Conservation (phyloP, 768 basidiomycete species). For the Galerina marginata region DNA sequence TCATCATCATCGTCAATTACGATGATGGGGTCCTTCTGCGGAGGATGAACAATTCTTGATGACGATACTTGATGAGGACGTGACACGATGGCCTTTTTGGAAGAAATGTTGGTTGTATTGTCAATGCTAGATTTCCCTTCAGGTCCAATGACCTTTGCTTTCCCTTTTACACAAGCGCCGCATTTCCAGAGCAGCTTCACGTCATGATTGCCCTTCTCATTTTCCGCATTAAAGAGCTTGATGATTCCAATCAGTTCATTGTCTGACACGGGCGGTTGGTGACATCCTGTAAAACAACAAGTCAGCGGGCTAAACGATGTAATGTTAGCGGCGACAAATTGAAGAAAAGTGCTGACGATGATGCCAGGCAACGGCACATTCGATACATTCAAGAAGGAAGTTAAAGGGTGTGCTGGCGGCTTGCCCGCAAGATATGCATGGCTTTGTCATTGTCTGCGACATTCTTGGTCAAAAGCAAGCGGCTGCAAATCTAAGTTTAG, state of each 20-base stretch:
- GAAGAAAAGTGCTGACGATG: constrained; percentile 35
- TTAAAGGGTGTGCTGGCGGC: constrained; percentile 27
- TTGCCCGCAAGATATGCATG: constrained; percentile 31
- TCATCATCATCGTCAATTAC: constrained; percentile 10
- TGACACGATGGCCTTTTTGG: not conserved
- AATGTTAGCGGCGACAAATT: not conserved
- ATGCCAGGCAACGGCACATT: constrained; percentile 39
- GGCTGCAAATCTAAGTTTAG: too few relatives aligned
- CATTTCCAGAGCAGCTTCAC: constrained; percentile 24
- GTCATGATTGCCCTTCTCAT: constrained; percentile 1
- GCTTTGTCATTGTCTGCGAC: constrained; percentile 11
- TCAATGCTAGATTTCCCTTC: too few relatives aligned
- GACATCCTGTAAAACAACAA: constrained; percentile 34
- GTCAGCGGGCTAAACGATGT: not conserved
- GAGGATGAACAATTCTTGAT: not conserved
- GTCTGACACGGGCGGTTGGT: constrained; percentile 39
- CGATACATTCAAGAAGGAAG: constrained; percentile 39
- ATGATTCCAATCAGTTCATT: constrained; percentile 35
- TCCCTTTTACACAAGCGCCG: constrained; percentile 15
- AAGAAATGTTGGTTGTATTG: too few relatives aligned
- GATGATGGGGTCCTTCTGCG: constrained; percentile 4
- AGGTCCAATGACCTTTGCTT: not conserved
- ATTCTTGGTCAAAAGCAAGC: too few relatives aligned
- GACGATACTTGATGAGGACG: not conserved
- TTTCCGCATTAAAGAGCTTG: constrained; percentile 20